These are phyloP conservation scores for Penicillium robsamsonii DNA, from an alignment of 495 filamentous ascomycete genomes.

Conservation along the genomic window DNA sequence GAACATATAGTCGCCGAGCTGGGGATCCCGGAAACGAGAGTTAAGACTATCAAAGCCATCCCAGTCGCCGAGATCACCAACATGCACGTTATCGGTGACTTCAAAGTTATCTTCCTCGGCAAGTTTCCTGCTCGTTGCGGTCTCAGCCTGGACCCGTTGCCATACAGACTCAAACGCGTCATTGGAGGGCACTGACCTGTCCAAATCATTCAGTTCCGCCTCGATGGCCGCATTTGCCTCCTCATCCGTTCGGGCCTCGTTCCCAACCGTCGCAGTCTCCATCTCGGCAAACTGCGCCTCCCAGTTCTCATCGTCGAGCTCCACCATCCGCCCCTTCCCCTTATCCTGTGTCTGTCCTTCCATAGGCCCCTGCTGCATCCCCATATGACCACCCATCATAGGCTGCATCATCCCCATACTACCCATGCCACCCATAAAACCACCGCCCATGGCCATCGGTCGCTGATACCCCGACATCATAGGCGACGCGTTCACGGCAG, in stretches of 20 bases:
- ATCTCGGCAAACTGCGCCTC: conserved; percentile 92
- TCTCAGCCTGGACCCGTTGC: conserved; percentile 82
- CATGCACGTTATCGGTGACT: conserved; percentile 54
- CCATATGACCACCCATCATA: conserved; percentile 47
- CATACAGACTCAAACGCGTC: conserved; percentile 89
- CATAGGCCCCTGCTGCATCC: conserved; percentile 53
- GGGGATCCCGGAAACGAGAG: conserved; percentile 63
- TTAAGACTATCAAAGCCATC: conserved; percentile 66
- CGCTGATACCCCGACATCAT: conserved; percentile 57
- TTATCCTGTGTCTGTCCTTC: conserved; percentile 58
- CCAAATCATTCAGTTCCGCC: conserved; percentile 83
- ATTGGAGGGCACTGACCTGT: conserved; percentile 70
- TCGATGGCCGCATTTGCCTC: conserved; percentile 78
- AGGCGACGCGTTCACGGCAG: conserved; percentile 41
- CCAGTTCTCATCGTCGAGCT: conserved; percentile 92
- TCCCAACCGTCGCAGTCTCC: conserved; percentile 67
- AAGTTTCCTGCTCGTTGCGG: conserved; percentile 64
- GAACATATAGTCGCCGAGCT: conserved; percentile 87
- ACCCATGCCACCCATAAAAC: conserved; percentile 50
- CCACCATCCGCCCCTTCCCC: conserved; percentile 86
- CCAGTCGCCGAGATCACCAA: conserved; percentile 68
- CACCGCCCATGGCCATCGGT: conserved; percentile 57
- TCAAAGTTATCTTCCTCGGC: conserved; percentile 61
- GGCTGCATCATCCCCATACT: conserved; percentile 53
- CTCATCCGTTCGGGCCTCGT: conserved; percentile 58